phyloP scores from a whole-genome alignment of 441 rosid genomes.

The Arabidopsis hybrid region DNA sequence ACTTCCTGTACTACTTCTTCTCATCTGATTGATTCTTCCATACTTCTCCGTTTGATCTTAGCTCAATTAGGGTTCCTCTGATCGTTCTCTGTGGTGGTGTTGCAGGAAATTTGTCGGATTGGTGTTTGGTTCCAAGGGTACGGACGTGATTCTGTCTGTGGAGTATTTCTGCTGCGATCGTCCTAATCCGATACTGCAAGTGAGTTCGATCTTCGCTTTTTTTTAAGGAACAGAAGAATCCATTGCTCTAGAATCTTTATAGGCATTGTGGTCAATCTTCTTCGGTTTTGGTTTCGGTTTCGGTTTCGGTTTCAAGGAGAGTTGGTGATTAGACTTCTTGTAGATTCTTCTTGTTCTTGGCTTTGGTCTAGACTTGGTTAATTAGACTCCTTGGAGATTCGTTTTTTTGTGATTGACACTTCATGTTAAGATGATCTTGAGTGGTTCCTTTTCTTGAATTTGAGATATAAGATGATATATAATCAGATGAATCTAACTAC shows the following conservation, averaged over 20 bases:
- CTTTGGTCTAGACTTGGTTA: no score
- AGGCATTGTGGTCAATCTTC: no score
- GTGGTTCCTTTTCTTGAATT: not conserved
- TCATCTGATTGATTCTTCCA: not conserved
- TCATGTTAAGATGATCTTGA: constrained; percentile 24
- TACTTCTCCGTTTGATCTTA: not conserved
- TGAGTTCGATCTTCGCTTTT: constrained; percentile 36
- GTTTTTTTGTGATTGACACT: constrained; percentile 4
- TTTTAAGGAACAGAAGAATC: not conserved
- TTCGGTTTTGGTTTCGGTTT: no score
- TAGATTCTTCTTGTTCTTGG: not conserved
- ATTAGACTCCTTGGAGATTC: not conserved
- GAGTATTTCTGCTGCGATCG: constrained; percentile 83
- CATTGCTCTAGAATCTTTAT: not conserved
- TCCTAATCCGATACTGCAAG: constrained; percentile 85
- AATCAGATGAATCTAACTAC: not conserved
- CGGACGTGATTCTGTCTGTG: constrained; percentile 56
- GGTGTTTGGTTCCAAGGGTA: constrained; percentile 69
- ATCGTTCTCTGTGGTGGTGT: constrained; percentile 9
- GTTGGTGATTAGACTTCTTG: not conserved
- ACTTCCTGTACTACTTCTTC: constrained; percentile 57
- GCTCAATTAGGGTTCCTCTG: not conserved
- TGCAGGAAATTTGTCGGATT: constrained; percentile 50
- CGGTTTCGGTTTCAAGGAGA: not conserved
- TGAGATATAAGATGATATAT: not conserved